Percentiles rank a stretch among this genome's conserved stretches.
phyloP scores from a whole-genome alignment of 2,329 filamentous ascomycete species.

The Anisogramma anomala region DNA sequence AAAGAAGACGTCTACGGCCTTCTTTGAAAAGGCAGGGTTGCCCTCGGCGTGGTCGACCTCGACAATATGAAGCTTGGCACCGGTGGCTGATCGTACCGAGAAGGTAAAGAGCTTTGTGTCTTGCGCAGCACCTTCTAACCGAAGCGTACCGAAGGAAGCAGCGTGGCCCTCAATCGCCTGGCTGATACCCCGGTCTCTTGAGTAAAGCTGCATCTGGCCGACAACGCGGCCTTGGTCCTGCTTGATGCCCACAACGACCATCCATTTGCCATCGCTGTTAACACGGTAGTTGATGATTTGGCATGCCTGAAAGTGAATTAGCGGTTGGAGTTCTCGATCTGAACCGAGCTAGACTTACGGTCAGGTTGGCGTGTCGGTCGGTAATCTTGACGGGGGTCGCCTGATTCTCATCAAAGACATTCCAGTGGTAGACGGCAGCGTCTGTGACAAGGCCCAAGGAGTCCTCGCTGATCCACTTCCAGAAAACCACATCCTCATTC shows the following conservation, averaged over 20 bases:
- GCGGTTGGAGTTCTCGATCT: not conserved
- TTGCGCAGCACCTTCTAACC: slow-evolving; percentile 75
- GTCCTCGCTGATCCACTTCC: slow-evolving; percentile 95
- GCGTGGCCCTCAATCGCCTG: slow-evolving; percentile 97
- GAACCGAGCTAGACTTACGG: slow-evolving; percentile 41
- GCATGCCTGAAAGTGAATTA: slow-evolving; percentile 52
- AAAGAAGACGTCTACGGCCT: slow-evolving; percentile 96
- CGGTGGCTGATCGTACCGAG: slow-evolving; percentile 76
- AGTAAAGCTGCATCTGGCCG: slow-evolving; percentile 94
- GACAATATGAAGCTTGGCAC: slow-evolving; percentile 88
- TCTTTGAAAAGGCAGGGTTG: slow-evolving; percentile 87
- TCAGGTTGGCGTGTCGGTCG: slow-evolving; percentile 83
- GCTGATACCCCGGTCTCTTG: slow-evolving; percentile 88
- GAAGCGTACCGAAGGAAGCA: slow-evolving; percentile 81
- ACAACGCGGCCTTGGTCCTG: slow-evolving; percentile 88
- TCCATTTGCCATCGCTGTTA: slow-evolving; percentile 94
- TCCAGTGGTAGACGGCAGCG: slow-evolving; percentile 90
- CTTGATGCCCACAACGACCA: slow-evolving; percentile 92
- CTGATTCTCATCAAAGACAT: slow-evolving; percentile 79
- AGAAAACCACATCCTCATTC: slow-evolving; percentile 96
- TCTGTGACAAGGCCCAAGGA: slow-evolving; percentile 86
- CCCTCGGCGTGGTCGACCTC: slow-evolving; percentile 89
- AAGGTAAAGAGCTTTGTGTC: slow-evolving; percentile 97
- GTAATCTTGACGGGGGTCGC: slow-evolving; percentile 79
- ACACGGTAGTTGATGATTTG: slow-evolving; percentile 99